Evolutionary conservation across 2,329 filamentous ascomycete genomes (phyloP), one percentile per base, ranked within the genome.

Genomic region (Leptographium procerum): DNA sequence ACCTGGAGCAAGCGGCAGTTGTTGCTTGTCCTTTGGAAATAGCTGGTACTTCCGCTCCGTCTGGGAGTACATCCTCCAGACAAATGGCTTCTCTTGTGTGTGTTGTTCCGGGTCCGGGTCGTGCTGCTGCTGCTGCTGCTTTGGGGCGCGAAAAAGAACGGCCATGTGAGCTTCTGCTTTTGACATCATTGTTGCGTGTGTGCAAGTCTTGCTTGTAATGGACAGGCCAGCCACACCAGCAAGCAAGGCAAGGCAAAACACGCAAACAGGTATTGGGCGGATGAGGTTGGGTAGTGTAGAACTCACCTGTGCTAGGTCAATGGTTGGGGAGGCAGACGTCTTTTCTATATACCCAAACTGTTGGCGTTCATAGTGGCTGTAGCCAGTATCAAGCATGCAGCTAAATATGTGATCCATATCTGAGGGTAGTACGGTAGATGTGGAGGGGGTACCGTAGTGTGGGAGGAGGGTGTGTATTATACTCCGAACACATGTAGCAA

Each of bases 361-460:
- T 65, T 63, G 40, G 45, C 64, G 64, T 48, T 73, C 73, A 61
- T 16, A 24, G 45, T 68, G 68, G 47, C 73, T 74, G 61, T 70
- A 67, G 65, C 78, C 77, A 60, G 69, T 67, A 65, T 77, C 75
- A 64, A 78, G 71, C 72, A 85, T 75, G 68, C 81, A 83, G 65
- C 73, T 78, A 68, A 78, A 79, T 70, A 85, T 84, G 69, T 85
- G 82, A 71, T 81, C 80, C 82, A 85, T 85, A 50, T 34, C 56
- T 26, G 9, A 59, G 26, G 57, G 28, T 24, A 14, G 13, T 11
- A 19, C 24, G 34, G 56, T 26, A 31, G 24, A 36, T 24, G 48
- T n/a, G 56, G 47, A 36, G 45, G 43, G 31, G 26, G 33, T 10
- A 31, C 24, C 24, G 24, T 54, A 50, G 47, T 22, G 29, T 33